Percentiles rank a stretch among this genome's conserved stretches.
Conservation (phyloP, 768 basidiomycete genomes). For the Hemileccinum impolitum region DNA sequence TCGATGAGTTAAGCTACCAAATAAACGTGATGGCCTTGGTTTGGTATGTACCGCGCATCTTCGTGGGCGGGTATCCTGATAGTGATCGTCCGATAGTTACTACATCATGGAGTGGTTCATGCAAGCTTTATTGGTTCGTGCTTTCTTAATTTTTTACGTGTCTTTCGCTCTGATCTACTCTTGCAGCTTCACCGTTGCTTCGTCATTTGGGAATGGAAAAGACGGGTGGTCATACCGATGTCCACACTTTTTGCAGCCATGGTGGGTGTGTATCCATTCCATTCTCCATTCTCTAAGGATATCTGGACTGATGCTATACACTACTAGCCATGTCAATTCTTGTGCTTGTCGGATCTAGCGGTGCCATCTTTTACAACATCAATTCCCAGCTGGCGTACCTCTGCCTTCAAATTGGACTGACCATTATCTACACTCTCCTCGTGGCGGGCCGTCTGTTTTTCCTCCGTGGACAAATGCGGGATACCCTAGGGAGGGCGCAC, state of each 20-base stretch:
- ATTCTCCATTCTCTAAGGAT: neutral
- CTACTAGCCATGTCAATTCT: constrained; percentile 16
- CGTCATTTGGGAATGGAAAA: constrained; percentile 13
- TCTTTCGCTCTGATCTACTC: neutral
- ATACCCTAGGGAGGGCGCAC: constrained; percentile 14
- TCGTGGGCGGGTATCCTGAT: neutral
- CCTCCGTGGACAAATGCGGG: constrained; percentile 14
- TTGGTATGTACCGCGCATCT: constrained; percentile 11
- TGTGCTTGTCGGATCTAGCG: constrained; percentile 10
- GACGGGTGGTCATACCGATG: constrained; percentile 15
- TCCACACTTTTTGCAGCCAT: constrained; percentile 9
- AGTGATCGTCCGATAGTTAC: constrained; percentile 14
- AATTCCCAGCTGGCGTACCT: constrained; percentile 26
- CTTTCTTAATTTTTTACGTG: neutral
- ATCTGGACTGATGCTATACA: neutral
- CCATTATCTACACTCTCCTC: constrained; percentile 30
- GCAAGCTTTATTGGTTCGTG: constrained; percentile 21
- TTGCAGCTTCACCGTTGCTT: constrained; percentile 17
- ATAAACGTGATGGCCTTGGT: constrained; percentile 21
- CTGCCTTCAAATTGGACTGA: constrained; percentile 28
- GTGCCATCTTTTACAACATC: constrained; percentile 17
- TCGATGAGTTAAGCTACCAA: constrained; percentile 9
- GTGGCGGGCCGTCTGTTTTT: constrained; percentile 28
- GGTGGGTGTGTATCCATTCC: constrained; percentile 8
- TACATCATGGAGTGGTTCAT: constrained; percentile 30